These are phyloP conservation scores for Aureobasidium sp. DNA, from an alignment of 2,329 filamentous ascomycete genomes.

Conservation along the genomic window DNA sequence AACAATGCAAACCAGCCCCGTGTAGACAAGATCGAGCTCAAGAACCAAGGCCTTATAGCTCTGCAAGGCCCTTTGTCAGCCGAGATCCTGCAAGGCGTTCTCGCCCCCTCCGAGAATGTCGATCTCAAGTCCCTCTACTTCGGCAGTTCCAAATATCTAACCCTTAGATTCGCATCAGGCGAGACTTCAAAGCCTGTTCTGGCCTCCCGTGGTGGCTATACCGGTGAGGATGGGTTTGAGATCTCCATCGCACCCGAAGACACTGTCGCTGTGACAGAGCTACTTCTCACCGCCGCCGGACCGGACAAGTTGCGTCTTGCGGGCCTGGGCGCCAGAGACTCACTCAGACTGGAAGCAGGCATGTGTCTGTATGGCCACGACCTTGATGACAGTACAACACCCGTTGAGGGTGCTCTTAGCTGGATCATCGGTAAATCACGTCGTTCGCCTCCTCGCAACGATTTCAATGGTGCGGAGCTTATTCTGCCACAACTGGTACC, in stretches of 20 bases:
- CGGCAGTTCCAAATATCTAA: constrained; percentile 63
- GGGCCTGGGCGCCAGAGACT: constrained; percentile 85
- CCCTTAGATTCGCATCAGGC: constrained; percentile 55
- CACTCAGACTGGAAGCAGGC: constrained; percentile 85
- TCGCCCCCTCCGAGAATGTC: constrained; percentile 47
- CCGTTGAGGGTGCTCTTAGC: constrained; percentile 57
- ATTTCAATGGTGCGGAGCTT: constrained; percentile 78
- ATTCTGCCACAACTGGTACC: constrained; percentile 72
- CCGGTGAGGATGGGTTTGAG: constrained; percentile 96
- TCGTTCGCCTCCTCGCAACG: constrained; percentile 45
- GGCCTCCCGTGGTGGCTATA: constrained; percentile 87
- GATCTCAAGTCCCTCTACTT: constrained; percentile 68
- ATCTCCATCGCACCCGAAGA: constrained; percentile 70
- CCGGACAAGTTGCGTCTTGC: constrained; percentile 67
- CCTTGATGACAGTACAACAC: constrained; percentile 70
- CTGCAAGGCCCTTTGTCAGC: constrained; percentile 78
- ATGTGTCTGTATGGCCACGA: constrained; percentile 99
- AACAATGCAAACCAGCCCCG: constrained; percentile 39
- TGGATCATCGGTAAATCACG: constrained; percentile 86
- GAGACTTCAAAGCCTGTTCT: constrained; percentile 50
- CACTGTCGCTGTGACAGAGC: constrained; percentile 59
- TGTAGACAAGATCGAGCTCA: constrained; percentile 36
- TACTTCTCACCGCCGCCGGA: constrained; percentile 55
- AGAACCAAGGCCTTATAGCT: constrained; percentile 71
- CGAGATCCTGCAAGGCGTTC: constrained; percentile 58